phyloP scores from a whole-genome alignment of 768 basidiomycete genomes.

The Kwoniella mangroviensis region DNA sequence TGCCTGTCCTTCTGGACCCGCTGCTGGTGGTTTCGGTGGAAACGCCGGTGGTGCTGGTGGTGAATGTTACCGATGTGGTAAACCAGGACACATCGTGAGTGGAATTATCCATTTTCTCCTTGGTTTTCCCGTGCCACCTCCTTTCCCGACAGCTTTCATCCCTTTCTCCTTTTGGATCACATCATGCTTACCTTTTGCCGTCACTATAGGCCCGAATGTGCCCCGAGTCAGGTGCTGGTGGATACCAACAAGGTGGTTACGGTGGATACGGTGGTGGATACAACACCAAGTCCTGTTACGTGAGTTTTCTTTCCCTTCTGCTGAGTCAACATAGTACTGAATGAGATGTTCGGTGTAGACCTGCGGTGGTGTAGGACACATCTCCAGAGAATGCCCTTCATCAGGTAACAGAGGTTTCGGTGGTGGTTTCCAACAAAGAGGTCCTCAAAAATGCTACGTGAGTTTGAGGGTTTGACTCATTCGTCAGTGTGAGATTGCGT shows the following conservation, averaged over 20 bases:
- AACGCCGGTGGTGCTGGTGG: slow-evolving; percentile 41
- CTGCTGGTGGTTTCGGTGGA: slow-evolving; percentile 43
- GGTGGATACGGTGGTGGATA: slow-evolving; percentile 40
- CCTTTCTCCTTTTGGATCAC: too few species aligned
- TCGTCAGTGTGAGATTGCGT: not conserved
- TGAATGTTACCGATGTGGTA: slow-evolving; percentile 57
- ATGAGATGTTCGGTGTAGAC: slow-evolving; percentile 32
- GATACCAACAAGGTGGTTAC: slow-evolving; percentile 26
- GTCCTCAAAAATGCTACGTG: slow-evolving; percentile 57
- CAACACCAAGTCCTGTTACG: slow-evolving; percentile 55
- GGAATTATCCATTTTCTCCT: not conserved
- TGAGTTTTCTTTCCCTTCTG: slow-evolving; percentile 37
- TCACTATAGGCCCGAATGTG: slow-evolving; percentile 51
- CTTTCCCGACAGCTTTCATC: too few species aligned
- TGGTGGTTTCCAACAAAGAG: slow-evolving; percentile 40
- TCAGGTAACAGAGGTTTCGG: slow-evolving; percentile 45
- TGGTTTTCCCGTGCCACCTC: not conserved
- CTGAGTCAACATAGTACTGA: slow-evolving; percentile 6
- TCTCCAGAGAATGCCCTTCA: slow-evolving; percentile 56
- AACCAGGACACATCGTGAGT: slow-evolving; percentile 57
- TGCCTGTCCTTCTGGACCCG: slow-evolving; percentile 50
- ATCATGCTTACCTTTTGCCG: not conserved
- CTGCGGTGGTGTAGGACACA: slow-evolving; percentile 59
- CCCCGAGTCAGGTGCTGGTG: slow-evolving; percentile 49
- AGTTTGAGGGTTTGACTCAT: slow-evolving; percentile 23